Evolutionary conservation across 2,329 filamentous ascomycete species (phyloP).

Genomic region (Teratosphaeria destructans): DNA sequence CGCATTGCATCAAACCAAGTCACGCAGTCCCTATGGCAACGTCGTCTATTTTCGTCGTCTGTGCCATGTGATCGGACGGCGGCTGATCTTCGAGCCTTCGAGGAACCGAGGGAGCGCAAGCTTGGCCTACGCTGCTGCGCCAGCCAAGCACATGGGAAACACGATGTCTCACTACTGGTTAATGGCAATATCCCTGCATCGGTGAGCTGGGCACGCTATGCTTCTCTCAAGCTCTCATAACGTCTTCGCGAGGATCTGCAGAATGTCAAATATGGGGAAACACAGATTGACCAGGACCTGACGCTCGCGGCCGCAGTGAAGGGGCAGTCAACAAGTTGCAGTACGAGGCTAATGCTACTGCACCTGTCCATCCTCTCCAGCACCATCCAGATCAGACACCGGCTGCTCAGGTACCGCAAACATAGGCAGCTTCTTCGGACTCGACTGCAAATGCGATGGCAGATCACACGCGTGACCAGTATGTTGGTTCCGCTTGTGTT

Average conservation of each 20-base stretch:
- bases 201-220: neutral
- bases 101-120: neutral
- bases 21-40: neutral
- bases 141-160: neutral
- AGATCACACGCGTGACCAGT: slow-evolving; percentile 14
- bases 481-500: slow-evolving; percentile 9
- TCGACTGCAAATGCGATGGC: slow-evolving; percentile 15
- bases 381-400: slow-evolving; percentile 26
- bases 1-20: neutral
- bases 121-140: neutral
- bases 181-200: neutral
- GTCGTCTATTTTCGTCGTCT: neutral
- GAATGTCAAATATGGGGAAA: neutral
- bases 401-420: slow-evolving; percentile 33
- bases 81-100: neutral
- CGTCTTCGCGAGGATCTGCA: neutral
- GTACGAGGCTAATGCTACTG: neutral
- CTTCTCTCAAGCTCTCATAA: neutral
- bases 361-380: neutral
- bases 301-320: neutral
- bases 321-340: neutral
- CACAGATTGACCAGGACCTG: neutral
- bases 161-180: neutral
- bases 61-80: neutral
- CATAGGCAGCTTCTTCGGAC: slow-evolving; percentile 31